A percentile compares a stretch with the other conserved stretches of the same genome.
Evolutionary conservation across 2,329 filamentous ascomycete genomes (phyloP).

Genomic region (Leptographium wingfieldii): DNA sequence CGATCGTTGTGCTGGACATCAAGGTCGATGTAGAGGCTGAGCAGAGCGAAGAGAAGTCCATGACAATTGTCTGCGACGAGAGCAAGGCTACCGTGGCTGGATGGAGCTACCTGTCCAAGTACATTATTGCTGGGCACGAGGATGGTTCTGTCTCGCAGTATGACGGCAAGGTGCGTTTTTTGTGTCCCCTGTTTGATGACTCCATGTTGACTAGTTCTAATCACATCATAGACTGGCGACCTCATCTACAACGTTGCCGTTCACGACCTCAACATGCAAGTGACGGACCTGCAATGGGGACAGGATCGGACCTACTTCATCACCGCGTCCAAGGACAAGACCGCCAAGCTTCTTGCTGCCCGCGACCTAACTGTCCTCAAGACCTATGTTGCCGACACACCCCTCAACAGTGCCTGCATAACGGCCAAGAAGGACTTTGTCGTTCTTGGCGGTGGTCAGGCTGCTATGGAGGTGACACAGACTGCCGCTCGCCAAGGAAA

Average conservation of each 20-base stretch:
- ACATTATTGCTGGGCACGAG: conserved; percentile 96
- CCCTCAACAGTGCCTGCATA: conserved; percentile 89
- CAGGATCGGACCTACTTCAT: conserved; percentile 94
- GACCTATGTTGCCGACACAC: conserved; percentile 83
- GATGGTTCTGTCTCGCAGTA: conserved; percentile 87
- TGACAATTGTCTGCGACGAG: conserved; percentile 87
- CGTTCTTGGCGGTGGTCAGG: conserved; percentile 94
- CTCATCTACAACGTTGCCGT: conserved; percentile 88
- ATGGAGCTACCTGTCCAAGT: conserved; percentile 88
- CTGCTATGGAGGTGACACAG: conserved; percentile 96
- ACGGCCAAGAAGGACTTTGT: conserved; percentile 96
- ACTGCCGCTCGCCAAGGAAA: conserved; percentile 92
- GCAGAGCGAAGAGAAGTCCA: conserved; percentile 68
- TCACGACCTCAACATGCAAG: conserved; percentile 71
- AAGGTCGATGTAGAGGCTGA: conserved; percentile 68
- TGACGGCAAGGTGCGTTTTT: conserved; percentile 54
- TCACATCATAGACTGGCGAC: conserved; percentile 62
- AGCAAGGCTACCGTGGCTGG: conserved; percentile 96
- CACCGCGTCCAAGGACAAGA: conserved; percentile 96
- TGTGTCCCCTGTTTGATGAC: not conserved
- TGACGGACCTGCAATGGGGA: conserved; percentile 93
- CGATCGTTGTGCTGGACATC: conserved; percentile 88
- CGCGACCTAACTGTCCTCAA: conserved; percentile 86
- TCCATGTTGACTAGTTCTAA: not conserved
- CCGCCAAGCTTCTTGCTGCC: conserved; percentile 79